A percentile compares a stretch with the other conserved stretches of the same genome.
These are phyloP conservation scores for Sparassis latifolia DNA, from an alignment of 1,284 basidiomycete genomes.

Conservation along the genomic window DNA sequence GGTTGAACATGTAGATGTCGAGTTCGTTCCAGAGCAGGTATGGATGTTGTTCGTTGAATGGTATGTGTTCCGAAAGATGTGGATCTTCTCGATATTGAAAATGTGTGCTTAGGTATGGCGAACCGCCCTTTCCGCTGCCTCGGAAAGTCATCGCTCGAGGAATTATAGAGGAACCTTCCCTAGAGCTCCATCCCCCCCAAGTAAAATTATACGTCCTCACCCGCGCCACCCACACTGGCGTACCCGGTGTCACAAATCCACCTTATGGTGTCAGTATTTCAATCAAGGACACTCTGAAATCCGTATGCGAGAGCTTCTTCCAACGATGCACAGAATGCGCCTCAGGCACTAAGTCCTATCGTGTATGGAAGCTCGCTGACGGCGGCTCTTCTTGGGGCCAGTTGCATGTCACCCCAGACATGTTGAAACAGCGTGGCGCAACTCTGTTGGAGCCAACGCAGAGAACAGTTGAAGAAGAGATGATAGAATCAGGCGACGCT, in stretches of 20 bases:
- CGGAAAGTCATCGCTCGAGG: conserved; percentile 64
- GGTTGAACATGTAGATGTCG: conserved; percentile 69
- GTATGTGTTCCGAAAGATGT: conserved; percentile 13
- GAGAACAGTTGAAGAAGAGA: conserved; percentile 51
- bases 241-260: conserved; percentile 6
- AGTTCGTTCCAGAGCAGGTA: conserved; percentile 68
- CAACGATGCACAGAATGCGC: conserved; percentile 16
- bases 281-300: conserved; percentile 22
- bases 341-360: conserved; percentile 28
- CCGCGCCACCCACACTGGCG: conserved; percentile 7
- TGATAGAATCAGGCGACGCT: conserved; percentile 50
- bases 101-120: conserved; percentile 58
- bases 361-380: conserved; percentile 39
- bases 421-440: conserved; percentile 25
- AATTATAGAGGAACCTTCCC: conserved; percentile 40
- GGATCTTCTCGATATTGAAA: neutral
- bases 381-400: too few relatives aligned
- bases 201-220: conserved; percentile 53
- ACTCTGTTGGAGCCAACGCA: conserved; percentile 30
- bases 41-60: conserved; percentile 59
- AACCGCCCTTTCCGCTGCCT: conserved; percentile 45
- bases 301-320: conserved; percentile 22
- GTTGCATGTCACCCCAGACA: too few relatives aligned
- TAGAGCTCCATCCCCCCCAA: conserved; percentile 77
- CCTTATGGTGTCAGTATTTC: conserved; percentile 36